These are phyloP conservation scores for Psilocybe mexicana DNA, from an alignment of 1,284 basidiomycete species.

Conservation along the genomic window DNA sequence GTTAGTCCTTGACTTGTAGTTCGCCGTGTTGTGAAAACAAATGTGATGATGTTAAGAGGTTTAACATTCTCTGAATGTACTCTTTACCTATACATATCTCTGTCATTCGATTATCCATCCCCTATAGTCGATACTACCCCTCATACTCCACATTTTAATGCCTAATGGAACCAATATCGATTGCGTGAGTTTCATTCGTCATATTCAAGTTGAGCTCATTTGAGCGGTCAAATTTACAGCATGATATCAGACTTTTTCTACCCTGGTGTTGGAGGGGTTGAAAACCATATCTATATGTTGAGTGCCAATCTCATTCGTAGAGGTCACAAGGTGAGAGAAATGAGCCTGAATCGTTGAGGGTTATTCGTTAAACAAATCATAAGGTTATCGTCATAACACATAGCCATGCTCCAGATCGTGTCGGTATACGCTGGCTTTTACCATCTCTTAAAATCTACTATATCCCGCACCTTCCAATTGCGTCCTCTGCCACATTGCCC, in stretches of 20 bases:
- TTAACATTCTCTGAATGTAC: no score
- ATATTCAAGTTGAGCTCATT: not conserved
- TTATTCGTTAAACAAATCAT: slow-evolving; percentile 1
- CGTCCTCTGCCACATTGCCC: slow-evolving; percentile 89
- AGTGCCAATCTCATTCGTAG: slow-evolving; percentile 79
- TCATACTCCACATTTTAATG: not conserved
- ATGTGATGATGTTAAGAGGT: no score
- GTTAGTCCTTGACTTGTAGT: no score
- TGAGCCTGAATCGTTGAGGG: not conserved
- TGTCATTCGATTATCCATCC: no score
- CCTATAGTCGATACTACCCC: not conserved
- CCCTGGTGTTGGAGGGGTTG: slow-evolving; percentile 93
- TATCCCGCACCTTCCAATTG: slow-evolving; percentile 86
- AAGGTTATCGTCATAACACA: slow-evolving; percentile 96
- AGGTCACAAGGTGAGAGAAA: slow-evolving; percentile 76
- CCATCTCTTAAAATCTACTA: slow-evolving; percentile 94
- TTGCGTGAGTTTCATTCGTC: slow-evolving; percentile 34
- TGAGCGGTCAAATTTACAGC: slow-evolving; percentile 39
- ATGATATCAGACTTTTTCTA: slow-evolving; percentile 99
- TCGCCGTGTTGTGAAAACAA: no score
- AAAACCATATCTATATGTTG: slow-evolving; percentile 95
- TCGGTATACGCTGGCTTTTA: slow-evolving; percentile 86
- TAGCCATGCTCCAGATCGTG: slow-evolving; percentile 81
- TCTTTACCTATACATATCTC: no score
- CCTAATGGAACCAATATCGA: slow-evolving; percentile 39